A percentile compares a stretch with the other conserved stretches of the same genome.
phyloP scores from a whole-genome alignment of 495 filamentous ascomycete genomes.

The Paragyromitra xinjiangensis region DNA sequence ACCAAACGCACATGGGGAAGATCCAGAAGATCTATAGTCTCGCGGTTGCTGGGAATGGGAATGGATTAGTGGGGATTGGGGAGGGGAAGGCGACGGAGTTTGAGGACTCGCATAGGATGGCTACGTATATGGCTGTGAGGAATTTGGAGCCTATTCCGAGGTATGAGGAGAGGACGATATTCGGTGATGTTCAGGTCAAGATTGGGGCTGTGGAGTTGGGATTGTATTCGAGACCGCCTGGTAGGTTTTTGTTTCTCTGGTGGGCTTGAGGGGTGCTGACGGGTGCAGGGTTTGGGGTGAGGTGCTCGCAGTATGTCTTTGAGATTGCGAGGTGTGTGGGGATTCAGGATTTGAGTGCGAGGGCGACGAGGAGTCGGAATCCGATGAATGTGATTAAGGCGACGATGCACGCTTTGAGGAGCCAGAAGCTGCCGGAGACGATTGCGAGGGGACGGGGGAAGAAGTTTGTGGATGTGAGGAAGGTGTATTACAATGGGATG shows the following conservation, averaged over 20 bases:
- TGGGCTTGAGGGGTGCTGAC: not conserved
- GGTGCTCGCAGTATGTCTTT: slow-evolving; percentile 88
- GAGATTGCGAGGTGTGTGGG: slow-evolving; percentile 87
- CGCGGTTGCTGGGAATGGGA: slow-evolving; percentile 80
- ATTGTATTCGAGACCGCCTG: slow-evolving; percentile 83
- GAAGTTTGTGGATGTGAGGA: slow-evolving; percentile 94
- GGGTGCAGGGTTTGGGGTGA: slow-evolving; percentile 82
- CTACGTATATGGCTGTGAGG: slow-evolving; percentile 76
- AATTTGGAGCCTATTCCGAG: slow-evolving; percentile 87
- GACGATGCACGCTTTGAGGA: slow-evolving; percentile 78
- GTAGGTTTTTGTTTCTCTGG: slow-evolving; percentile 64
- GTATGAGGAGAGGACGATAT: slow-evolving; percentile 92
- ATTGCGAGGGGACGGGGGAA: slow-evolving; percentile 84
- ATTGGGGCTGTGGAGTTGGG: slow-evolving; percentile 82
- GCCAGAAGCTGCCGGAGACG: slow-evolving; percentile 84
- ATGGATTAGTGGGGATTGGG: slow-evolving; percentile 87
- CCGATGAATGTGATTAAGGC: slow-evolving; percentile 98
- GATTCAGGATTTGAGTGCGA: slow-evolving; percentile 83
- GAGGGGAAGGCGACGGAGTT: slow-evolving; percentile 84
- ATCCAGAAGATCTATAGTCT: slow-evolving; percentile 74
- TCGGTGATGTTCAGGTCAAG: slow-evolving; percentile 83
- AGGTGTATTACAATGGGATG: slow-evolving; percentile 93
- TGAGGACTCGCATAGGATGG: slow-evolving; percentile 70
- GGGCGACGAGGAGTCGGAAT: slow-evolving; percentile 80
- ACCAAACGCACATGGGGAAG: slow-evolving; percentile 97